Evolutionary conservation across 208 protist genomes (phyloP).

Genomic region (Trypanosoma grayi): DNA sequence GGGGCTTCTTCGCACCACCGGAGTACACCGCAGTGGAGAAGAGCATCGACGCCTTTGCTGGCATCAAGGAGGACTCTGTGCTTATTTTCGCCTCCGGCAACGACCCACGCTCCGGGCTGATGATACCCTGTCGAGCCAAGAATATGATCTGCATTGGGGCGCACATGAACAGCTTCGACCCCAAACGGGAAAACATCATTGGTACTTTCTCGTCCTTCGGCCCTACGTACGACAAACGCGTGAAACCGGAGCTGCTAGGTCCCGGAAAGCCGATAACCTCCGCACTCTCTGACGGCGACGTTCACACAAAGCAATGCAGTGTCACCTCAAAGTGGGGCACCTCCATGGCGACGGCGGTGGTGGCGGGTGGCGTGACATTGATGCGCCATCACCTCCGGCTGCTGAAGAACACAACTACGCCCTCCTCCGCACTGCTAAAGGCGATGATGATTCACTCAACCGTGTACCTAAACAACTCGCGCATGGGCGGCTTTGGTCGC

Average conservation of each 20-base stretch:
- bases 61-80: constrained; percentile 59
- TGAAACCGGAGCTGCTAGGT: constrained; percentile 83
- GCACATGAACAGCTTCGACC: constrained; percentile 43
- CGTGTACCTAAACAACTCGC: constrained; percentile 18
- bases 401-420: constrained; percentile 27
- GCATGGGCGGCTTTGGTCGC: constrained; percentile 48
- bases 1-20: constrained; percentile 48
- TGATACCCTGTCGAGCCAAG: constrained; percentile 65
- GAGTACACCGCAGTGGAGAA: constrained; percentile 66
- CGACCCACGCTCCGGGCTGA: constrained; percentile 23
- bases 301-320: constrained; percentile 31
- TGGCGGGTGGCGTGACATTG: constrained; percentile 71
- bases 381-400: constrained; percentile 85
- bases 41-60: constrained; percentile 60
- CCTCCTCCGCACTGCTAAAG: constrained; percentile 62
- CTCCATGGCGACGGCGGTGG: constrained; percentile 89
- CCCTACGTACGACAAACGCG: constrained; percentile 73
- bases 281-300: constrained; percentile 25
- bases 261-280: constrained; percentile 60
- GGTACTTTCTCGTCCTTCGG: constrained; percentile 53
- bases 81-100: constrained; percentile 84
- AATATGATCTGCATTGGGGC: constrained; percentile 86
- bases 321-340: constrained; percentile 58
- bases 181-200: constrained; percentile 32
- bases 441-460: constrained; percentile 50